Evolutionary conservation across 805 yeast genomes (phyloP).

Genomic region (Suhomyces sp.): DNA sequence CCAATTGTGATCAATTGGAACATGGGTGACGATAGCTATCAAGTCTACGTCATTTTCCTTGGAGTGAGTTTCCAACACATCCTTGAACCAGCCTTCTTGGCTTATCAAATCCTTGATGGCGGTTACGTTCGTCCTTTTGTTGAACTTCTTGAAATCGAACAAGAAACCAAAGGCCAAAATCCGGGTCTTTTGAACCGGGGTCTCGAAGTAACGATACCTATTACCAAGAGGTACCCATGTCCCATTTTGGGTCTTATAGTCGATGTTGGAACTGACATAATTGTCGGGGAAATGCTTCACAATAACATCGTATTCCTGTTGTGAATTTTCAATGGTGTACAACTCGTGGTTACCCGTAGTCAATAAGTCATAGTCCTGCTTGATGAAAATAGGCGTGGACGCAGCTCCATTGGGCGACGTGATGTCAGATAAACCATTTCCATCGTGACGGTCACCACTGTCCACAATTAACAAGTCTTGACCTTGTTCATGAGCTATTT

Average conservation of each 20-base stretch:
- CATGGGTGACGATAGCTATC: conserved; percentile 73
- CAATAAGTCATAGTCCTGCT: conserved; percentile 69
- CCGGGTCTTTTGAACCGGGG: conserved; percentile 50
- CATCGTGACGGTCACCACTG: conserved; percentile 93
- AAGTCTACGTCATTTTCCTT: conserved; percentile 52
- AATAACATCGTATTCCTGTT: conserved; percentile 61
- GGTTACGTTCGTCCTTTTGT: conserved; percentile 61
- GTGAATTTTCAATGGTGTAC: conserved; percentile 63
- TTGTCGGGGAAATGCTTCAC: conserved; percentile 59
- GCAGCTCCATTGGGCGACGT: conserved; percentile 68
- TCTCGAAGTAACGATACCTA: conserved; percentile 61
- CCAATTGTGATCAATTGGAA: conserved; percentile 61
- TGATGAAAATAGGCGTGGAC: conserved; percentile 62
- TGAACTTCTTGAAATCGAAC: conserved; percentile 68
- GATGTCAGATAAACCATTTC: conserved; percentile 85
- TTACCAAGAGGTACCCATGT: conserved; percentile 66
- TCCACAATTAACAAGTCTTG: conserved; percentile 76
- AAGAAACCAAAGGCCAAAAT: conserved; percentile 75
- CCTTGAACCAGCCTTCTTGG: conserved; percentile 61
- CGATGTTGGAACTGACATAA: conserved; percentile 74
- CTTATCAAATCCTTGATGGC: conserved; percentile 54
- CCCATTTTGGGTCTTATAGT: conserved; percentile 45
- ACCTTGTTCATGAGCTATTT: conserved; percentile 41
- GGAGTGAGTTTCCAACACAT: conserved; percentile 34
- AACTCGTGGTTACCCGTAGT: conserved; percentile 93